Percentiles rank a stretch among this genome's conserved stretches.
Evolutionary conservation across 1,139 yeast genomes (phyloP).

Genomic region (Scheffersomyces illinoinensis): DNA sequence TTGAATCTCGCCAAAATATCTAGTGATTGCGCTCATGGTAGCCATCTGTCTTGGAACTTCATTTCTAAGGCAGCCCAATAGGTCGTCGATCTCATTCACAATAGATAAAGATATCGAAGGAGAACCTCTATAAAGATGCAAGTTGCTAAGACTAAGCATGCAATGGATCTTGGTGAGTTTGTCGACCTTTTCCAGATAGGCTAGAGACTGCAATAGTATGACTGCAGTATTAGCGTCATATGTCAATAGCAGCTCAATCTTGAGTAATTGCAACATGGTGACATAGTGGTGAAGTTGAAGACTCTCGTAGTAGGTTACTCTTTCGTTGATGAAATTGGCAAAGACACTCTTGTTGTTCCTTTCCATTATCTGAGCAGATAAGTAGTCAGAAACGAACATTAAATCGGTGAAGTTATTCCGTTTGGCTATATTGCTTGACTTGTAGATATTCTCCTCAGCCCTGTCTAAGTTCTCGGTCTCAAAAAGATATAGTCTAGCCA

Average conservation of each 20-base stretch:
- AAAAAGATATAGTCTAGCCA: constrained; percentile 35
- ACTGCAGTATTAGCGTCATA: constrained; percentile 25
- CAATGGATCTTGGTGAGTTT: constrained; percentile 19
- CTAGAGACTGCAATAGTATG: constrained; percentile 22
- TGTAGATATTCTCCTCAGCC: constrained; percentile 42
- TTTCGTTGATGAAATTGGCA: constrained; percentile 27
- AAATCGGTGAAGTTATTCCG: constrained; percentile 23
- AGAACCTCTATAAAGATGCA: constrained; percentile 32
- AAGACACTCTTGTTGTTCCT: constrained; percentile 23
- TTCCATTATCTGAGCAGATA: constrained; percentile 35
- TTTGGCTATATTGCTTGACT: constrained; percentile 36
- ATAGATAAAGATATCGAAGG: constrained; percentile 16
- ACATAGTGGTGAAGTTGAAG: constrained; percentile 14
- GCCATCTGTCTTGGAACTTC: constrained; percentile 27
- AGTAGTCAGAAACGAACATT: constrained; percentile 30
- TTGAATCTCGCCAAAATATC: constrained; percentile 23
- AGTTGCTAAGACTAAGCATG: constrained; percentile 20
- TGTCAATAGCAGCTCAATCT: constrained; percentile 27
- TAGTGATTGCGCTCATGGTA: constrained; percentile 28
- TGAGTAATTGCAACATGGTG: constrained; percentile 27
- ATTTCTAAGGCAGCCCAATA: constrained; percentile 2
- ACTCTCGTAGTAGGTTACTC: constrained; percentile 19
- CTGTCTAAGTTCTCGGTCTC: constrained; percentile 42
- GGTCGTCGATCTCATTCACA: constrained; percentile 15
- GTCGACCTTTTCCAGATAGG: constrained; percentile 13